Conservation (phyloP, 306 rosid genomes). For the Trichosanthes cucumerina region DNA sequence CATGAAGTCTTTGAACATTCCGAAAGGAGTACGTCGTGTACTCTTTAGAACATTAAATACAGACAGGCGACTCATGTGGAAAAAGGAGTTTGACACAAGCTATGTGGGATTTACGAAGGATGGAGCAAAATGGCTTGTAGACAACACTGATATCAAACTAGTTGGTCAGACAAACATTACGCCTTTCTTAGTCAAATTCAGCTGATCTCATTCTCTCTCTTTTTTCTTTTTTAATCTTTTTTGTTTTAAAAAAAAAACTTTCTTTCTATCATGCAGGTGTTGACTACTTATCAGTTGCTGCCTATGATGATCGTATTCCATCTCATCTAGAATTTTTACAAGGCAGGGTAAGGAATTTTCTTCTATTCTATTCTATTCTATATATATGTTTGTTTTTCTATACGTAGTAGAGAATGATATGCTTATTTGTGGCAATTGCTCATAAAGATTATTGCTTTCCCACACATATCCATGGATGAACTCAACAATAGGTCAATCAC, state of each 20-base stretch:
- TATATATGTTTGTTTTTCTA: too few species aligned
- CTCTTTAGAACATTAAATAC: constrained; percentile 21
- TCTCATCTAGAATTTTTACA: constrained; percentile 22
- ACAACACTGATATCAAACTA: constrained; percentile 73
- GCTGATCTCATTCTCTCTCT: too few species aligned
- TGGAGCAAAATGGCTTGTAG: constrained; percentile 70
- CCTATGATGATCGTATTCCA: constrained; percentile 21
- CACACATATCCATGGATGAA: not conserved
- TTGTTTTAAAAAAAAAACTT: too few species aligned
- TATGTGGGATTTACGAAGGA: constrained; percentile 55
- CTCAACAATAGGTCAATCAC: not conserved
- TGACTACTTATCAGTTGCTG: constrained; percentile 34
- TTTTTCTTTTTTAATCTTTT: too few species aligned
- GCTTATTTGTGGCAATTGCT: not conserved
- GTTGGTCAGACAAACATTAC: constrained; percentile 34
- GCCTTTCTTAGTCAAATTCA: not conserved
- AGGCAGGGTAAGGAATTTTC: constrained; percentile 20
- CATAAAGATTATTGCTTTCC: not conserved
- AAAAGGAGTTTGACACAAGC: constrained; percentile 52
- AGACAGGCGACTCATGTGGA: constrained; percentile 58
- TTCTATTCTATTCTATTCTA: too few species aligned
- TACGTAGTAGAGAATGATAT: not conserved
- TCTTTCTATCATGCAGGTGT: constrained; percentile 18
- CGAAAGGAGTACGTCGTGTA: constrained; percentile 22
- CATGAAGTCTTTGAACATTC: constrained; percentile 21